A percentile compares a stretch with the other conserved stretches of the same genome.
These are phyloP conservation scores for Xylaria bambusicola DNA, from an alignment of 495 filamentous ascomycete genomes.

Conservation along the genomic window DNA sequence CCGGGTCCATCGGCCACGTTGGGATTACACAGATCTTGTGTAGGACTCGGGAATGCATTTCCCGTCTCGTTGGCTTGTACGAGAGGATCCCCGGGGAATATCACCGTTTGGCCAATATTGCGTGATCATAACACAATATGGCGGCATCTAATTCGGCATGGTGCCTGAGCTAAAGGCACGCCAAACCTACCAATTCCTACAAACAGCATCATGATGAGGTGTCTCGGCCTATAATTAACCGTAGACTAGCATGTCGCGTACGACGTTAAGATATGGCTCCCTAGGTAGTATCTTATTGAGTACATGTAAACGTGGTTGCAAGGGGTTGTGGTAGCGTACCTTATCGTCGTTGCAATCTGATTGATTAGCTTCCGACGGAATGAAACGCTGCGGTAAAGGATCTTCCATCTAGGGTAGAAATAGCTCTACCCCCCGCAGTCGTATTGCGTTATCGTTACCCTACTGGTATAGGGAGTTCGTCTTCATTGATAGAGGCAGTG, in stretches of 20 bases:
- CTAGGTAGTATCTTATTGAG: too few relatives aligned
- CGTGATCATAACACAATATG: constrained; percentile 22
- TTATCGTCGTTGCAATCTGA: constrained; percentile 13
- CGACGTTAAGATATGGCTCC: not conserved
- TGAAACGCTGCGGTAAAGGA: constrained; percentile 11
- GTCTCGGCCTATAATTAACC: not conserved
- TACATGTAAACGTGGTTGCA: not conserved
- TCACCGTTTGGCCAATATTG: constrained; percentile 12
- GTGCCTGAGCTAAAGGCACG: not conserved
- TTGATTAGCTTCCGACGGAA: constrained; percentile 13
- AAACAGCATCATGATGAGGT: not conserved
- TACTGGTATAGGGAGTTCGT: too few relatives aligned
- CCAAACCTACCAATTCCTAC: not conserved
- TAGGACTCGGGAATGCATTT: constrained; percentile 5
- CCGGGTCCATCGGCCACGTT: not conserved
- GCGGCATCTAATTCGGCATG: constrained; percentile 1
- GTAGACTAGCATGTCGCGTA: not conserved
- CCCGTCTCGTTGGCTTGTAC: constrained; percentile 2
- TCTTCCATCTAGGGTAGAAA: not conserved
- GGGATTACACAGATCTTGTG: not conserved
- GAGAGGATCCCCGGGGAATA: not conserved
- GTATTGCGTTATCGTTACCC: not conserved
- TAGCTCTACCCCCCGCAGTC: not conserved
- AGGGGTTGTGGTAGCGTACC: constrained; percentile 6
- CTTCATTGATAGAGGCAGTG: too few relatives aligned